These are phyloP conservation scores for Xylariaceae sp. DNA, from an alignment of 2,329 filamentous ascomycete species.

Conservation along the genomic window DNA sequence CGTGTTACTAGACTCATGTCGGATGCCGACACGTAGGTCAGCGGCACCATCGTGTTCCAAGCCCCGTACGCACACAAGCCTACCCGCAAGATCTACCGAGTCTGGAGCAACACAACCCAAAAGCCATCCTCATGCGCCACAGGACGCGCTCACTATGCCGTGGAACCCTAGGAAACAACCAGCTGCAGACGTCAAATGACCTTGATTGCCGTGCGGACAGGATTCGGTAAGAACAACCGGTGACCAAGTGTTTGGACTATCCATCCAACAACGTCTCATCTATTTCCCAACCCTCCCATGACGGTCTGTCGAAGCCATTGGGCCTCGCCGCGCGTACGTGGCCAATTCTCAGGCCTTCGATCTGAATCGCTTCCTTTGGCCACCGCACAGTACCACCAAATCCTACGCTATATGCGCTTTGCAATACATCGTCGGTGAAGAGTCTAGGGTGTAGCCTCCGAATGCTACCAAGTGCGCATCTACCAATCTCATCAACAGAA, in stretches of 20 bases:
- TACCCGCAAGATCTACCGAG: too few species aligned
- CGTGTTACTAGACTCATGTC: too few species aligned
- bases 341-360: conserved; percentile 42
- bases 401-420: conserved; percentile 28
- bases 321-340: conserved; percentile 41
- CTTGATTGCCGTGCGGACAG: too few species aligned
- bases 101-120: too few species aligned
- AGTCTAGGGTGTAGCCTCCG: conserved; percentile 34
- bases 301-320: conserved; percentile 55
- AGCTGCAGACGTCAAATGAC: too few species aligned
- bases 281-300: conserved; percentile 51
- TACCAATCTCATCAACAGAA: conserved; percentile 56
- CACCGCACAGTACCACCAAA: conserved; percentile 39
- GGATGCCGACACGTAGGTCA: too few species aligned
- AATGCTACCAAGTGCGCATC: conserved; percentile 50
- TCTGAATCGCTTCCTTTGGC: conserved; percentile 42
- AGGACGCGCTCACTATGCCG: too few species aligned
- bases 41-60: too few species aligned
- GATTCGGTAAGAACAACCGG: too few species aligned
- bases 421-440: conserved; percentile 28
- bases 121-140: too few species aligned
- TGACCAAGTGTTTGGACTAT: neutral
- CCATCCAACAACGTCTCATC: conserved; percentile 28
- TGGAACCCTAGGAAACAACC: too few species aligned
- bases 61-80: too few species aligned